These are phyloP conservation scores for Pythium dissotocum DNA, from an alignment of 352 stramenopile genomes.

Conservation along the genomic window DNA sequence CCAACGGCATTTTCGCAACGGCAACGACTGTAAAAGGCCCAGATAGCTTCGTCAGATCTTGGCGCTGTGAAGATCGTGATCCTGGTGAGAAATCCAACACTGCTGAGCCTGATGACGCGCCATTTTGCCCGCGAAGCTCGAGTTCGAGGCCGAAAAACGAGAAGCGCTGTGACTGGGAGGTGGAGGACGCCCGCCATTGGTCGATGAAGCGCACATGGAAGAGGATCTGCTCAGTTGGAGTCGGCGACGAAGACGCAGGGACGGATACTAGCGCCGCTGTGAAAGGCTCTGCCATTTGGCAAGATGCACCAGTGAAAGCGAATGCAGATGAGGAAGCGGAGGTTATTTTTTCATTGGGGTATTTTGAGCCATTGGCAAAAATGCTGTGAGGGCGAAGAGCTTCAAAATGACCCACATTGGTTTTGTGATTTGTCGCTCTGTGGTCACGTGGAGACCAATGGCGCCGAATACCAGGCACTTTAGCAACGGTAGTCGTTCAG, in stretches of 20 bases:
- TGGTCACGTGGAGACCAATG: too few relatives aligned
- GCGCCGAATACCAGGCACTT: too few relatives aligned
- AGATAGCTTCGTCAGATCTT: conserved; percentile 6
- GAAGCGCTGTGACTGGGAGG: not conserved
- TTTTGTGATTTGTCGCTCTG: too few relatives aligned
- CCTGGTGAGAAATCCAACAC: conserved; percentile 10
- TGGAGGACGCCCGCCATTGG: conserved; percentile 5
- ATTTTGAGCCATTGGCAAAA: not conserved
- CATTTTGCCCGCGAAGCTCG: conserved; percentile 6
- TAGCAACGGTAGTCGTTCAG: too few relatives aligned
- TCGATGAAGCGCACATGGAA: conserved; percentile 28
- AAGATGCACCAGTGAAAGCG: not conserved
- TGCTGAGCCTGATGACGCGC: not conserved
- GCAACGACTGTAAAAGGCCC: conserved; percentile 29
- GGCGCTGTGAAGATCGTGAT: conserved; percentile 3
- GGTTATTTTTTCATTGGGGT: not conserved
- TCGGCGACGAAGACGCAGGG: not conserved
- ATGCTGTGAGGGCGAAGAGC: not conserved
- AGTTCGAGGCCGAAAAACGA: conserved; percentile 29
- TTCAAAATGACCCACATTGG: not conserved
- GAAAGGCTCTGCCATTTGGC: not conserved
- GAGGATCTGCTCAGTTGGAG: conserved; percentile 18
- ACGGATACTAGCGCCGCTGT: not conserved
- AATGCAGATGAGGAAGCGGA: not conserved
- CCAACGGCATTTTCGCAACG: conserved; percentile 19